phyloP scores from a whole-genome alignment of 2,329 filamentous ascomycete species.

The Tolypocladium sp. region DNA sequence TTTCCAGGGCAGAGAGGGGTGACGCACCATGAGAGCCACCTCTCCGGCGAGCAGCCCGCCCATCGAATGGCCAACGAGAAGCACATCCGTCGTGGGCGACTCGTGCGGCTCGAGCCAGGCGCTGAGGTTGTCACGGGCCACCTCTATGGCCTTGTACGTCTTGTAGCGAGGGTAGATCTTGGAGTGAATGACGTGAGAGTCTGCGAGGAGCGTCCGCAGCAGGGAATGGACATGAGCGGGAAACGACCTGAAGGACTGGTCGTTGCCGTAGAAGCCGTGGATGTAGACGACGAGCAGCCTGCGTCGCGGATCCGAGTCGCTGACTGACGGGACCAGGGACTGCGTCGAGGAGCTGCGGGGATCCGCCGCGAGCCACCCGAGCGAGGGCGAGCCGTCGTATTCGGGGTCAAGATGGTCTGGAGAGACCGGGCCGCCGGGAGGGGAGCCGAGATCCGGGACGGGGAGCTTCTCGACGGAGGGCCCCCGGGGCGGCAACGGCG shows the following conservation, averaged over 20 bases:
- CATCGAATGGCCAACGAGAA: conserved; percentile 84
- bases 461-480: not conserved
- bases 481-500: not conserved
- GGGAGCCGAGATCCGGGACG: not conserved
- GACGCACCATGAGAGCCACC: conserved; percentile 53
- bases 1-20: not conserved
- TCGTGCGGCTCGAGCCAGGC: conserved; percentile 74
- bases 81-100: conserved; percentile 62
- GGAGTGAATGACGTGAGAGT: conserved; percentile 74
- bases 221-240: conserved; percentile 78
- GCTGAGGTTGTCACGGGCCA: conserved; percentile 77
- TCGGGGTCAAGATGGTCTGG: not conserved
- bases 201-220: conserved; percentile 54
- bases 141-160: conserved; percentile 60
- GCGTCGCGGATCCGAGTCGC: conserved; percentile 26
- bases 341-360: conserved; percentile 41
- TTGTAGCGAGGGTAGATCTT: conserved; percentile 80
- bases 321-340: conserved; percentile 24
- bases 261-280: conserved; percentile 84
- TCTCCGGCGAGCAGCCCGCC: conserved; percentile 78
- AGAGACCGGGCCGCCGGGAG: not conserved
- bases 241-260: conserved; percentile 80
- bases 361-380: conserved; percentile 20
- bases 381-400: not conserved
- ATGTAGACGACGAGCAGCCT: conserved; percentile 72